phyloP scores from a whole-genome alignment of 106 monocot genomes.

The Cymbidium sinense region DNA sequence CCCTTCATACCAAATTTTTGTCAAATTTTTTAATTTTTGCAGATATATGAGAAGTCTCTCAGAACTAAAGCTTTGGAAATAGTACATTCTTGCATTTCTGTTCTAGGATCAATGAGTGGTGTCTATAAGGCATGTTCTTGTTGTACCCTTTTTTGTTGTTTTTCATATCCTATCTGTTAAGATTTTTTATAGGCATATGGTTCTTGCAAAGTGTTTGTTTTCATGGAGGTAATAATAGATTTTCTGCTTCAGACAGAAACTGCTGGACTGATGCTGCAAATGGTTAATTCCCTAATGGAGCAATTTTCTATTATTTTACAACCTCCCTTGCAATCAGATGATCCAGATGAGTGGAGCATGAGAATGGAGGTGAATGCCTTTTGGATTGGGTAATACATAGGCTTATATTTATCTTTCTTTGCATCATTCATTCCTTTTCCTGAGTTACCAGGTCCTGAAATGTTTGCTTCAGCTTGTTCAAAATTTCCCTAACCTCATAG shows the following conservation, averaged over 20 bases:
- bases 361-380: constrained; percentile 72
- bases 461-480: constrained; percentile 85
- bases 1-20: background rate
- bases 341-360: constrained; percentile 93
- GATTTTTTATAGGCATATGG: constrained; percentile 1
- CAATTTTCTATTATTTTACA: constrained; percentile 67
- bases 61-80: constrained; percentile 85
- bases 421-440: background rate
- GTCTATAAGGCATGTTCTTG: constrained; percentile 59
- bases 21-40: constrained; percentile 7
- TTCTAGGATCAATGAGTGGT: constrained; percentile 85
- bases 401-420: background rate
- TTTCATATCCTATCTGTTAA: background rate
- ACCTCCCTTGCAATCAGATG: constrained; percentile 56
- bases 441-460: constrained; percentile 62
- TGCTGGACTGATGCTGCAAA: constrained; percentile 47
- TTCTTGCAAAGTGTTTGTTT: background rate
- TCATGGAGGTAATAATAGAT: constrained; percentile 1
- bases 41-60: constrained; percentile 81
- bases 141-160: background rate
- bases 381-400: background rate
- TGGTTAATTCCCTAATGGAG: constrained; percentile 67
- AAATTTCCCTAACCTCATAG: constrained; percentile 57
- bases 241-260: constrained; percentile 66
- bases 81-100: constrained; percentile 72